phyloP scores from a whole-genome alignment of 1,284 basidiomycete genomes.

The Cryptococcus maquisensis region DNA sequence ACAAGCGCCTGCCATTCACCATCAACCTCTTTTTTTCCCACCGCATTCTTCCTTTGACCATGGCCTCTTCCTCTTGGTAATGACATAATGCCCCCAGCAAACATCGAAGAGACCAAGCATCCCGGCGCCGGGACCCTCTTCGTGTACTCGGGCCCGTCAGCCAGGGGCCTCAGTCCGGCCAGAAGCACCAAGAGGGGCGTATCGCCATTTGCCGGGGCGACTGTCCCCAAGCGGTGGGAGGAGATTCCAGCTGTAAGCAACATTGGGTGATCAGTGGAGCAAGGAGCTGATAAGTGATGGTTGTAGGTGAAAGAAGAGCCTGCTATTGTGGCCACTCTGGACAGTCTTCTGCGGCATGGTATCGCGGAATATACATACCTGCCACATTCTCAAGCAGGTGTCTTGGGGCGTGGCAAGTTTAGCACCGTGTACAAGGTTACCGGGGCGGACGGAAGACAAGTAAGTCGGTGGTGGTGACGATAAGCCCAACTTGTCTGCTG shows the following conservation, averaged over 20 bases:
- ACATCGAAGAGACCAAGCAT: conserved; percentile 21
- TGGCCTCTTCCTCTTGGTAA: too few species aligned
- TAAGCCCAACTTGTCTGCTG: background rate
- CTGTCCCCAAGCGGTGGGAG: conserved; percentile 9
- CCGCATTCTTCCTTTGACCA: too few species aligned
- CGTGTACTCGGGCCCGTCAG: conserved; percentile 17
- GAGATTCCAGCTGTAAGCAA: conserved; percentile 6
- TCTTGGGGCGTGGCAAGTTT: conserved; percentile 52
- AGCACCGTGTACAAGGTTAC: conserved; percentile 49
- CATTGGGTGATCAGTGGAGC: background rate
- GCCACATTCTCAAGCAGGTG: conserved; percentile 26
- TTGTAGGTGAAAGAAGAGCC: conserved; percentile 12
- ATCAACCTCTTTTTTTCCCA: too few species aligned
- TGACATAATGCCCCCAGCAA: background rate
- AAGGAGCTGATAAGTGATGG: background rate
- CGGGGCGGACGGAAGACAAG: conserved; percentile 34
- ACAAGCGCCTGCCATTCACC: too few species aligned
- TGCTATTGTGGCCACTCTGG: conserved; percentile 21
- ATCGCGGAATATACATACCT: conserved; percentile 50
- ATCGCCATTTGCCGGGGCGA: background rate
- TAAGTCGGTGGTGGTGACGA: conserved; percentile 26
- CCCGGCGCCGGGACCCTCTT: conserved; percentile 40
- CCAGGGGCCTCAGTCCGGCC: background rate
- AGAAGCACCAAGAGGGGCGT: background rate
- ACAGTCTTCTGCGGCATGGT: conserved; percentile 44